Base-by-base conservation (phyloP, 208 protist species). In the Crithidia mellificae region DNA sequence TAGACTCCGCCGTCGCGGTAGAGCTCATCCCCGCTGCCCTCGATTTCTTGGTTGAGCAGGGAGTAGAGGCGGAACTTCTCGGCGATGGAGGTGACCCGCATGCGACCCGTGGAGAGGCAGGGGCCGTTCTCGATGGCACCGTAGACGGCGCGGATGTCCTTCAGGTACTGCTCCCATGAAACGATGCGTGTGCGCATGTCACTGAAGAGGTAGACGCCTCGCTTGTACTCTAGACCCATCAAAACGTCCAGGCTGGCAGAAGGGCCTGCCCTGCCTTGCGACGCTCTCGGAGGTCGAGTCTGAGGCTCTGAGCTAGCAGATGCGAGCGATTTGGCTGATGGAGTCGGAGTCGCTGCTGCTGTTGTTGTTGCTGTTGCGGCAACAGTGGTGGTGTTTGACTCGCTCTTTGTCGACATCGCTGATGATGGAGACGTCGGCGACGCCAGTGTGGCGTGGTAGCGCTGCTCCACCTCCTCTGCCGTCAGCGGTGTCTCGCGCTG, bases 21-120 rank as follows among this genome's bases (percentile, higher is more conserved):
- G 53, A 83, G 80, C 43, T 84, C 85, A 54, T 87, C 85, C n/a
- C 78, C 63, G 44, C 70, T 72, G 29, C 87, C 84, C 38, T 96
- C 87, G 11, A 83, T 34, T 1, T 90, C 85, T n/a, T 68, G 68
- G 74, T 98, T 98, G 58, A 96, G 86, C 0, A 97, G 74, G 11
- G 85, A 90, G 74, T 98, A 96, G 25, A 98, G 69, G 30, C 96
- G 89, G 71, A 92, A 98, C 80, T 97, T 97, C 44, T 95, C 85
- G 1, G 78, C 70, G 38, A 96, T 77, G 24, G 86, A 78, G 12
- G 79, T 91, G 12, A 96, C 77, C 27, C 91, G 87, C 44, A 76
- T 84, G 50, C 88, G 80, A 12, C 84, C 88, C 8, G 83, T 87
- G 44, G 86, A 92, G 47, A 96, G 83, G 69, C 91, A 96, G 11